These are phyloP conservation scores for Tubosaeta sp. DNA, from an alignment of 768 basidiomycete species.

Conservation along the genomic window DNA sequence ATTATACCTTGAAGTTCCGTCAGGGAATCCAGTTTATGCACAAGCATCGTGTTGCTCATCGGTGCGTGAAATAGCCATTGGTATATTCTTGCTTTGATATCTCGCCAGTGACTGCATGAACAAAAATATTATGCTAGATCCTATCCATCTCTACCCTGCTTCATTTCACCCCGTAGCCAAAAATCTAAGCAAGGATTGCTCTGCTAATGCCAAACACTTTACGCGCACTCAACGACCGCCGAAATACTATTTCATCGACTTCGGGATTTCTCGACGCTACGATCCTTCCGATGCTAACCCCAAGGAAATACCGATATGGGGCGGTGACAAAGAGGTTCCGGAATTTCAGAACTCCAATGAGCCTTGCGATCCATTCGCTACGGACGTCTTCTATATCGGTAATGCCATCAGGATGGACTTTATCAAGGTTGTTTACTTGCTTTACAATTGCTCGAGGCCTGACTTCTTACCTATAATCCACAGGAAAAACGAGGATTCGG, in stretches of 20 bases:
- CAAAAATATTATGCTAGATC: constrained; percentile 33
- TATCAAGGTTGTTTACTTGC: constrained; percentile 31
- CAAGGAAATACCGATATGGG: constrained; percentile 27
- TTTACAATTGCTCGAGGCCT: not conserved
- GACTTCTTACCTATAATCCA: too few relatives aligned
- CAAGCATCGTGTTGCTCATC: too few relatives aligned
- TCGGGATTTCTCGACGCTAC: constrained; percentile 33
- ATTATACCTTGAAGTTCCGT: not conserved
- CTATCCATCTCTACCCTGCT: constrained; percentile 20
- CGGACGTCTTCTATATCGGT: constrained; percentile 43
- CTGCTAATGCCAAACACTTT: constrained; percentile 17
- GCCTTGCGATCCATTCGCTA: constrained; percentile 37
- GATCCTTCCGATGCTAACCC: constrained; percentile 24
- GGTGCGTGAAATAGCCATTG: too few relatives aligned
- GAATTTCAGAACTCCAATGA: constrained; percentile 29
- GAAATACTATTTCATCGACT: constrained; percentile 36
- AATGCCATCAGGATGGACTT: constrained; percentile 35
- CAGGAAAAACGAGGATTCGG: constrained; percentile 11
- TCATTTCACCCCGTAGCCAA: constrained; percentile 23
- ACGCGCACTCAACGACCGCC: constrained; percentile 29
- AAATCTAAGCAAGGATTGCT: constrained; percentile 12
- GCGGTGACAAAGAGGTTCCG: constrained; percentile 41
- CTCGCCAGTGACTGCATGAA: constrained; percentile 22
- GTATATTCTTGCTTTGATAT: constrained; percentile 10
- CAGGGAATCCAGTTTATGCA: not conserved